These are phyloP conservation scores for Hibiscus tridactylites DNA, from an alignment of 345 rosid species.

Conservation along the genomic window DNA sequence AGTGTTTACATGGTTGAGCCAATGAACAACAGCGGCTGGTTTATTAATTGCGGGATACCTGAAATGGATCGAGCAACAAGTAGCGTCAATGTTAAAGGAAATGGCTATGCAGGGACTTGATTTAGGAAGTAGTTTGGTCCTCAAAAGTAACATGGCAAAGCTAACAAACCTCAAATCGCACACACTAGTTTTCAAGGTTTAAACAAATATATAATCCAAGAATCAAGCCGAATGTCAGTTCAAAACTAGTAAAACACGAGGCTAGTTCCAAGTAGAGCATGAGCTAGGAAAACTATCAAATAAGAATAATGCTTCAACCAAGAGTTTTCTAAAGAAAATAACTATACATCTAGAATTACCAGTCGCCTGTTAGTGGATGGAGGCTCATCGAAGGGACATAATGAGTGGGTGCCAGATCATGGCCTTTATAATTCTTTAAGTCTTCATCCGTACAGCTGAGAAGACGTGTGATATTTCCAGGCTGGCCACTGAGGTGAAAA, in stretches of 20 bases:
- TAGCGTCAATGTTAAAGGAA: not conserved
- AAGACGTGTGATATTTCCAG: slow-evolving; percentile 92
- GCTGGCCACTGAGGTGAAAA: slow-evolving; percentile 82
- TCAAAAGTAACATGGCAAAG: not conserved
- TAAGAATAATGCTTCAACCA: not conserved
- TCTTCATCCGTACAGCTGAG: slow-evolving; percentile 95
- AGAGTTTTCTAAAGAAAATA: not conserved
- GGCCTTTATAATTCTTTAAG: slow-evolving; percentile 64
- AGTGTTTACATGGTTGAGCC: slow-evolving; percentile 81
- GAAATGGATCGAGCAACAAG: slow-evolving; percentile 17
- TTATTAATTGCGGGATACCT: slow-evolving; percentile 99
- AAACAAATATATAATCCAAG: not conserved
- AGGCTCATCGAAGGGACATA: slow-evolving; percentile 96
- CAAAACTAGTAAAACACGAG: not conserved
- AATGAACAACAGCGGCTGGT: slow-evolving; percentile 94
- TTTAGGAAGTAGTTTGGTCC: not conserved
- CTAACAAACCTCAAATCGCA: not conserved
- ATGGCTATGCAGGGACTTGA: not conserved
- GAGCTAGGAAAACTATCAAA: not conserved
- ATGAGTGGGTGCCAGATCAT: slow-evolving; percentile 87
- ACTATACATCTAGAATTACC: slow-evolving; percentile 38
- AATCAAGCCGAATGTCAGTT: not conserved
- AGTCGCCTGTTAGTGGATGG: slow-evolving; percentile 93
- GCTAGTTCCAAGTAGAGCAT: not conserved
- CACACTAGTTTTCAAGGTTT: not conserved